Evolutionary conservation across 345 rosid genomes (phyloP), one percentile per base, ranked within the genome.

Genomic region (Ceriops zippeliana): DNA sequence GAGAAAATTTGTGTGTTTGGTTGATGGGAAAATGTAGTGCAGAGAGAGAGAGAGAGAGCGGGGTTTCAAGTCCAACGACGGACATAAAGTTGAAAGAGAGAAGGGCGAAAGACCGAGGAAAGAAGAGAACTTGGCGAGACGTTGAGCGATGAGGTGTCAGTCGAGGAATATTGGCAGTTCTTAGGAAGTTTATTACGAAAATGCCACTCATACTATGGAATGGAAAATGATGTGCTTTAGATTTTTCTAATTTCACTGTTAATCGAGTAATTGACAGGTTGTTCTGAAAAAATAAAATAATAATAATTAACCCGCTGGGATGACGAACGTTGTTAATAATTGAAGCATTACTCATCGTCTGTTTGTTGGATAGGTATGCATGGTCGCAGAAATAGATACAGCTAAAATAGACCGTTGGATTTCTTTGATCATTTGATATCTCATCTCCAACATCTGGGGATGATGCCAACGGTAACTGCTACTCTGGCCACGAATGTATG

Each of bases 21-120:
- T 1, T 46, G 65, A 22, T 20, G 37, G 27, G 78, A 78, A 70
- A 72, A 52, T 58, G 7, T 9, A 57, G 10, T 37, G 66, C 66
- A 19, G 28, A 56, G 47, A 16, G 8, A 4, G 28, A 56, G 47
- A 16, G 8, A 4, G 53, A 16, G 57, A n/a, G 58, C 1, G 30
- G 8, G 51, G 59, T 35, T 69, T 53, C 32, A 57, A 9, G 11
- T 28, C 8, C n/a, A 5, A 8, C 35, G 75, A 84, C 83, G 79
- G 79, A 79, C 63, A 75, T 63, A 72, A 74, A 58, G 58, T 22
- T 38, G 10, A 37, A 31, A 70, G 49, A 35, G 27, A 61, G 17
- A 56, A 38, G 47, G 32, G 30, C 20, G 9, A 68, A 53, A 13
- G 52, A 38, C 65, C 10, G 49, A 6, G 22, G 9, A 37, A 5